A percentile compares a stretch with the other conserved stretches of the same genome.
phyloP scores from a whole-genome alignment of 768 basidiomycete genomes.

The Leccinum subgranulosum region DNA sequence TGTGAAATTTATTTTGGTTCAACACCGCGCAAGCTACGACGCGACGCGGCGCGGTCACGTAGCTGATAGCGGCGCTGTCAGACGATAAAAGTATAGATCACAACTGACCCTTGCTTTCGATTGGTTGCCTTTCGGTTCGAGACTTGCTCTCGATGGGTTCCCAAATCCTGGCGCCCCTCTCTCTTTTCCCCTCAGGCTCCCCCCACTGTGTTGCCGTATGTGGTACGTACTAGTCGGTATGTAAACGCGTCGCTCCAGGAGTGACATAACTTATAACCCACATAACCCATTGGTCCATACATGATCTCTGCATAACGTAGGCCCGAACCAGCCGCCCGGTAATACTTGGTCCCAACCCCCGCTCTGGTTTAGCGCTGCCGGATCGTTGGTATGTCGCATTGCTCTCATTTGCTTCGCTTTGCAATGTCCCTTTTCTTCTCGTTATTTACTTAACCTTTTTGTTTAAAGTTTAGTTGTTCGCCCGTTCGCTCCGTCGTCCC shows the following conservation, averaged over 20 bases:
- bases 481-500: slow-evolving; percentile 1
- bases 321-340: not conserved
- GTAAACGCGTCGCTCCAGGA: not conserved
- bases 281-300: not conserved
- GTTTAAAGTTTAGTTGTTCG: not conserved
- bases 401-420: not conserved
- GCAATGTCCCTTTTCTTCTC: not conserved
- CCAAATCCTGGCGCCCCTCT: not conserved
- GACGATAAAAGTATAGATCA: not conserved
- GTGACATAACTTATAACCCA: not conserved
- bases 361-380: not conserved
- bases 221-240: not conserved
- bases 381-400: not conserved
- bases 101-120: not conserved
- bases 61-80: not conserved
- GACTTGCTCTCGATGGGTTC: not conserved
- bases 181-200: not conserved
- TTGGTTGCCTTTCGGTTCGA: not conserved
- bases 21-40: slow-evolving; percentile 6
- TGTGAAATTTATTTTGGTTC: not conserved
- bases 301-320: not conserved
- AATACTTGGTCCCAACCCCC: not conserved
- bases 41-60: not conserved
- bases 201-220: not conserved
- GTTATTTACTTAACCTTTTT: not conserved